Evolutionary conservation across 2,329 filamentous ascomycete species (phyloP).

Genomic region (Paracorniculantispora psalliotae): DNA sequence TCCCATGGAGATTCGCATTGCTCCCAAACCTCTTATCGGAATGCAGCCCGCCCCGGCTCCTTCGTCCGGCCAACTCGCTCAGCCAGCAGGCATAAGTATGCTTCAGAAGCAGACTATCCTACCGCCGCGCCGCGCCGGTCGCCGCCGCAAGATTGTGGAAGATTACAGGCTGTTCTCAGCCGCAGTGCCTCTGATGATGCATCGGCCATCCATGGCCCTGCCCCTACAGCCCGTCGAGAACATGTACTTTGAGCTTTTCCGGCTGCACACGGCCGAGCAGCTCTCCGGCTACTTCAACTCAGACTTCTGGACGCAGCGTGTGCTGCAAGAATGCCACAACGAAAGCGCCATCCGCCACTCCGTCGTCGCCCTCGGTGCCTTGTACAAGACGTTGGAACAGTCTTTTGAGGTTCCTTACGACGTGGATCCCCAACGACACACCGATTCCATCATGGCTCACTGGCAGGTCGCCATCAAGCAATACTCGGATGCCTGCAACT

Average conservation of each 20-base stretch:
- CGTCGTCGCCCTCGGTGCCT: conserved; percentile 59
- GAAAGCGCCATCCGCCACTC: conserved; percentile 59
- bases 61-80: not conserved
- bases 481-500: conserved; percentile 52
- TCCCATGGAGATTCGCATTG: conserved; percentile 44
- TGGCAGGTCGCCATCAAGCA: conserved; percentile 57
- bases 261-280: conserved; percentile 55
- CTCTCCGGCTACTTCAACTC: conserved; percentile 64
- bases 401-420: conserved; percentile 34
- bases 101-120: conserved; percentile 24
- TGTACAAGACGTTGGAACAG: conserved; percentile 63
- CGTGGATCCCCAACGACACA: conserved; percentile 11
- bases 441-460: conserved; percentile 41
- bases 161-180: not conserved
- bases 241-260: conserved; percentile 59
- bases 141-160: not conserved
- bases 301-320: conserved; percentile 59
- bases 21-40: conserved; percentile 39
- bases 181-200: not conserved
- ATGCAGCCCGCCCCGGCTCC: conserved; percentile 14
- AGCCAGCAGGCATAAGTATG: conserved; percentile 13
- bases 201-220: conserved; percentile 37
- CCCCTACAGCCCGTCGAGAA: conserved; percentile 47
- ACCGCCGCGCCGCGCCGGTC: conserved; percentile 24
- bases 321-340: conserved; percentile 58